Conservation (phyloP, 805 yeast species). For the Wickerhamomyces bovis region DNA sequence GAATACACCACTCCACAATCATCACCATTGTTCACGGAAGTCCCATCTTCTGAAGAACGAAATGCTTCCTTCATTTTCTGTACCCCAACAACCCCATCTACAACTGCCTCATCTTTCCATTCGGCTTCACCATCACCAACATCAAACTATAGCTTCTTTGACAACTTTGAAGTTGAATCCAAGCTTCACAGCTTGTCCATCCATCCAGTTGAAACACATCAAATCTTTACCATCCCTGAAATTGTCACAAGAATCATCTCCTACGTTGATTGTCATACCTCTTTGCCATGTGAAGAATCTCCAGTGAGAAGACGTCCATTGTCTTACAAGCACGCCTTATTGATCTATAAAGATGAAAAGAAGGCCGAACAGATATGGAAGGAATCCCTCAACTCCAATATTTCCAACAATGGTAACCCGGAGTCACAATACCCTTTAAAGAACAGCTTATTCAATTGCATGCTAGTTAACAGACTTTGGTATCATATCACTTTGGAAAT, state of each 20-base stretch:
- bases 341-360: conserved; percentile 52
- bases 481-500: conserved; percentile 46
- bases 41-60: conserved; percentile 1
- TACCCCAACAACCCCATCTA: background rate
- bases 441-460: conserved; percentile 48
- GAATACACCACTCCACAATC: conserved; percentile 7
- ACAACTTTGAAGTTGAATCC: background rate
- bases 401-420: conserved; percentile 17
- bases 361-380: conserved; percentile 42
- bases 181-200: conserved; percentile 2
- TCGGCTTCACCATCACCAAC: background rate
- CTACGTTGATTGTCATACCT: conserved; percentile 50
- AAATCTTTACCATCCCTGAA: conserved; percentile 71
- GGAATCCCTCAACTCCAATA: conserved; percentile 16
- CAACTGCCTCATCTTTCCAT: background rate
- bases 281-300: conserved; percentile 54
- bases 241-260: conserved; percentile 55
- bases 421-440: conserved; percentile 6
- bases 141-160: conserved; percentile 1
- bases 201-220: conserved; percentile 9
- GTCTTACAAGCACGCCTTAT: conserved; percentile 59
- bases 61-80: conserved; percentile 4
- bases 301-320: conserved; percentile 65
- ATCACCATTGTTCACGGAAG: conserved; percentile 3
- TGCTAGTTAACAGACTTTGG: conserved; percentile 68